Conservation (phyloP, 108 stramenopile genomes). For the Cyclotella sp. region DNA sequence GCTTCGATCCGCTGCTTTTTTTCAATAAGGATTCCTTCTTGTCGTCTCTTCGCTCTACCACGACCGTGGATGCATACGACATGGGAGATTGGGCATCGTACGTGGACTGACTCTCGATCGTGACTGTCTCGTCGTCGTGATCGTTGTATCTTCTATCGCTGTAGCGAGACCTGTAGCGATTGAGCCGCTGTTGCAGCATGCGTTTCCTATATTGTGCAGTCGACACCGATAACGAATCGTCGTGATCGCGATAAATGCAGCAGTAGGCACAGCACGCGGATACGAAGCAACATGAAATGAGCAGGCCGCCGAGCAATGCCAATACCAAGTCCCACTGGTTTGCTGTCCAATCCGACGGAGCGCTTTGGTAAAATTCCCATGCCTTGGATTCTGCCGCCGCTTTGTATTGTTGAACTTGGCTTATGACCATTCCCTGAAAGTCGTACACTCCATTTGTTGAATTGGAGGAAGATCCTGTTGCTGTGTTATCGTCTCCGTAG, state of each 20-base stretch:
- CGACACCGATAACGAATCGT: neutral
- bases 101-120: constrained; percentile 2
- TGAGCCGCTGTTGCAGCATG: neutral
- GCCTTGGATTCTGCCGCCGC: constrained; percentile 26
- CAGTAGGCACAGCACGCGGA: constrained; percentile 27
- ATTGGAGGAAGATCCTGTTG: neutral
- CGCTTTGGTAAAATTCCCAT: constrained; percentile 33
- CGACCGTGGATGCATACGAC: neutral
- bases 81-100: neutral
- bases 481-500: neutral
- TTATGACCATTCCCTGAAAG: constrained; percentile 3
- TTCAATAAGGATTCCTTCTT: constrained; percentile 11
- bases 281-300: constrained; percentile 23
- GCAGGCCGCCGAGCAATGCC: constrained; percentile 6
- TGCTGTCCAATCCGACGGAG: constrained; percentile 36
- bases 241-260: constrained; percentile 13
- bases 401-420: constrained; percentile 18
- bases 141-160: neutral
- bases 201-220: constrained; percentile 1
- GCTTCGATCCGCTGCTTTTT: neutral
- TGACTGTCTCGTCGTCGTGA: neutral
- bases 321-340: constrained; percentile 37
- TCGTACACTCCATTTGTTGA: neutral
- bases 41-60: neutral
- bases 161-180: constrained; percentile 11